These are phyloP conservation scores for Lachancea dasiensis DNA, from an alignment of 805 yeast species.

Conservation along the genomic window DNA sequence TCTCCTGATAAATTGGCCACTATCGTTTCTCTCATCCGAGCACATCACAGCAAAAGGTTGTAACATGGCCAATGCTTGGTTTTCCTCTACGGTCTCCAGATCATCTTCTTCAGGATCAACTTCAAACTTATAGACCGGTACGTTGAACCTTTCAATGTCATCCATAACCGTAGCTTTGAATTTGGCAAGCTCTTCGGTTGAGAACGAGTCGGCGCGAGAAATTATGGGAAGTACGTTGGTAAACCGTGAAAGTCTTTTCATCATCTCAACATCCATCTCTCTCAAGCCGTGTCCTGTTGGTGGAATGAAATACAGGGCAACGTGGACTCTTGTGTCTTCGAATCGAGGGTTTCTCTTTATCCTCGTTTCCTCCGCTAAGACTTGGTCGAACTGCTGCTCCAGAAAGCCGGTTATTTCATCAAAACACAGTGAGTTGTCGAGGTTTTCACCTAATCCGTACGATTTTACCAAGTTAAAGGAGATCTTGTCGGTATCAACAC, in stretches of 20 bases:
- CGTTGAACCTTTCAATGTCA: slow-evolving; percentile 62
- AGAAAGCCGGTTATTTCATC: slow-evolving; percentile 59
- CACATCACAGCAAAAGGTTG: slow-evolving; percentile 75
- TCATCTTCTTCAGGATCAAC: slow-evolving; percentile 71
- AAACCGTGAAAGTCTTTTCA: slow-evolving; percentile 64
- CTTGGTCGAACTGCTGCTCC: slow-evolving; percentile 72
- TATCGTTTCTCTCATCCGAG: slow-evolving; percentile 51
- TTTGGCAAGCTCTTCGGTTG: slow-evolving; percentile 47
- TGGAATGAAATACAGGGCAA: slow-evolving; percentile 63
- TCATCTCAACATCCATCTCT: slow-evolving; percentile 65
- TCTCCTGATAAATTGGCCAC: slow-evolving; percentile 56
- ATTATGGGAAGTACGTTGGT: slow-evolving; percentile 71
- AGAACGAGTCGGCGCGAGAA: slow-evolving; percentile 66
- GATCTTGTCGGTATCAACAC: slow-evolving; percentile 34
- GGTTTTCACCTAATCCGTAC: slow-evolving; percentile 74
- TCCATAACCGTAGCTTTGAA: slow-evolving; percentile 55
- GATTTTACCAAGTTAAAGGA: slow-evolving; percentile 64
- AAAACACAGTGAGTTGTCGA: slow-evolving; percentile 64
- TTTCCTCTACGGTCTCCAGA: slow-evolving; percentile 62
- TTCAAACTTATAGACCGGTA: slow-evolving; percentile 69
- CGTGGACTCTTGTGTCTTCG: slow-evolving; percentile 72
- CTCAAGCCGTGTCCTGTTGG: slow-evolving; percentile 76
- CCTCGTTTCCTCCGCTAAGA: slow-evolving; percentile 80
- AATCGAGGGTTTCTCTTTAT: slow-evolving; percentile 81
- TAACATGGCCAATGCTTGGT: slow-evolving; percentile 49